Percentiles rank a stretch among this genome's conserved stretches.
Evolutionary conservation across 1,284 basidiomycete genomes (phyloP).

Genomic region (Rhizoctonia solani): DNA sequence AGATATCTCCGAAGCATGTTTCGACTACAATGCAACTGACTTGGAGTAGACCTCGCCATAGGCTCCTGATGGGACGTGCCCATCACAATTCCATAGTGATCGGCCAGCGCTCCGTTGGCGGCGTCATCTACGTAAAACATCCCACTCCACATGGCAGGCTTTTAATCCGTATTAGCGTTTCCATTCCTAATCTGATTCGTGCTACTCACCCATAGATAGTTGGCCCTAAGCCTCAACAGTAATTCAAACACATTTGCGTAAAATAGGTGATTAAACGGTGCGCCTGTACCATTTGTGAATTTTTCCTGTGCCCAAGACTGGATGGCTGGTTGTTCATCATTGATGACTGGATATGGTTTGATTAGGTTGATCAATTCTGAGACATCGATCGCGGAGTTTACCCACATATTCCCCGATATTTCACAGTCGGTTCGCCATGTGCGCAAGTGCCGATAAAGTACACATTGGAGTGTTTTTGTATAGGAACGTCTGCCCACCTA

Average conservation of each 20-base stretch:
- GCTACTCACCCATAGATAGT: conserved; percentile 60
- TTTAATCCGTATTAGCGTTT: background rate
- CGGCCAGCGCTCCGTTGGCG: conserved; percentile 65
- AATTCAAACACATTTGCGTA: conserved; percentile 64
- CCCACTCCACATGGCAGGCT: conserved; percentile 46
- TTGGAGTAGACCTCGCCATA: conserved; percentile 37
- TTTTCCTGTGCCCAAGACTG: conserved; percentile 60
- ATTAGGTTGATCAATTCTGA: too few species aligned
- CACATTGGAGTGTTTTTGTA: conserved; percentile 55
- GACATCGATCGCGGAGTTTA: too few species aligned
- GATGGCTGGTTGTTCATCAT: conserved; percentile 66
- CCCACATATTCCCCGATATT: conserved; percentile 64
- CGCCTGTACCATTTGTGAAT: conserved; percentile 67
- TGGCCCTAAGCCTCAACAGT: conserved; percentile 67
- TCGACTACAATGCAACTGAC: conserved; percentile 33
- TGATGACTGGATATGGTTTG: conserved; percentile 45
- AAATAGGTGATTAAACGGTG: conserved; percentile 67
- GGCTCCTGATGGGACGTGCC: conserved; percentile 61
- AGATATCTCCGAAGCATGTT: background rate
- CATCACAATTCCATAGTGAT: conserved; percentile 70
- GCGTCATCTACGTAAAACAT: conserved; percentile 70
- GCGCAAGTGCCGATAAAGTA: conserved; percentile 54
- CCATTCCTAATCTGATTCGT: background rate
- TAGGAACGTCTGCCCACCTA: conserved; percentile 51
- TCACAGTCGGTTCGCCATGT: conserved; percentile 69